Evolutionary conservation across 176 grass and related monocot species (phyloP).

Genomic region (Chrysopogon serrulatus): DNA sequence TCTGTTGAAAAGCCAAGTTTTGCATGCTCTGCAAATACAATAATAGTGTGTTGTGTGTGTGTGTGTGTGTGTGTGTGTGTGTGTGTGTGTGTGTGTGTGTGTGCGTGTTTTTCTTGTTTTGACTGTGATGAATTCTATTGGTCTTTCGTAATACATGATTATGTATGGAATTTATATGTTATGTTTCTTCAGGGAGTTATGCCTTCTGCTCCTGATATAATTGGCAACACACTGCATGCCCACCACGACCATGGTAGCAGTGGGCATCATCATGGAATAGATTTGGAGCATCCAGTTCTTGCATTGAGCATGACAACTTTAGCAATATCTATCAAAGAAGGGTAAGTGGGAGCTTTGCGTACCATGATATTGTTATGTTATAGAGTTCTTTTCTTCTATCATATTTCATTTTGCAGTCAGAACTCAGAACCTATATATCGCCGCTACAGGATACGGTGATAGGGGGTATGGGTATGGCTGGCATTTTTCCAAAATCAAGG

Average conservation of each 20-base stretch:
- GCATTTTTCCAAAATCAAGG: not conserved
- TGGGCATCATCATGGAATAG: slow-evolving; percentile 82
- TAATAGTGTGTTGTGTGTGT: not conserved
- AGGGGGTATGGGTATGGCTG: not conserved
- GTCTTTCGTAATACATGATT: not conserved
- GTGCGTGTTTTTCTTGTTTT: not conserved
- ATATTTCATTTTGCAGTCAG: not conserved
- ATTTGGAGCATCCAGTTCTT: slow-evolving; percentile 88
- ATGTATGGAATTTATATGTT: slow-evolving; percentile 8
- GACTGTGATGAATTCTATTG: not conserved
- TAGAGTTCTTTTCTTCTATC: not conserved
- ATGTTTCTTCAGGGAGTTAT: slow-evolving; percentile 66
- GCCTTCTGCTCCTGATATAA: slow-evolving; percentile 53
- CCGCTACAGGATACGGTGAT: not conserved
- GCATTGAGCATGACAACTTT: slow-evolving; percentile 79
- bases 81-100: not conserved
- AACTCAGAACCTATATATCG: not conserved
- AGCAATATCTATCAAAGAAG: slow-evolving; percentile 97
- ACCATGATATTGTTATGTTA: slow-evolving; percentile 1
- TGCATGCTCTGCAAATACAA: not conserved
- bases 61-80: not conserved
- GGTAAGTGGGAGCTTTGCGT: slow-evolving; percentile 37
- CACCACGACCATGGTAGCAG: slow-evolving; percentile 44
- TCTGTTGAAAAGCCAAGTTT: not conserved
- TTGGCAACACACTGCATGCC: slow-evolving; percentile 23